Conservation (phyloP, 2,329 filamentous ascomycete species). For the Ophiostoma triangulosporum region DNA sequence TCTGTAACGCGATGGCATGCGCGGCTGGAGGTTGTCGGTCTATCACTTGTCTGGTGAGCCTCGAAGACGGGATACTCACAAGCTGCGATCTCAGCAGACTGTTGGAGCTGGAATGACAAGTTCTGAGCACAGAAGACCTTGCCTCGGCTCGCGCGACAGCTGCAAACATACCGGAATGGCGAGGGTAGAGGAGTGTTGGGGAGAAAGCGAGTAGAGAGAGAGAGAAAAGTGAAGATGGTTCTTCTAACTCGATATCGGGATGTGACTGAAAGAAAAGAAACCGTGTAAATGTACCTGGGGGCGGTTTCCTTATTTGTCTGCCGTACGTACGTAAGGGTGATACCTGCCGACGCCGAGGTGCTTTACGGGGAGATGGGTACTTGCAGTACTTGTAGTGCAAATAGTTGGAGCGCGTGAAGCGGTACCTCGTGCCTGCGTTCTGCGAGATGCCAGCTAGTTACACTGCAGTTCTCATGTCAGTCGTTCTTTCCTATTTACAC, state of each 20-base stretch:
- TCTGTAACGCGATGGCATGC: background rate
- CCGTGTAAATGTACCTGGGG: background rate
- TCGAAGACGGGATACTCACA: constrained; percentile 3
- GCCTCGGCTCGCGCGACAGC: constrained; percentile 23
- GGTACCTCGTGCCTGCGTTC: background rate
- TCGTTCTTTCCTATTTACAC: background rate
- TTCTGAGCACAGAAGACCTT: constrained; percentile 22
- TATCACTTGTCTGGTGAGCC: background rate
- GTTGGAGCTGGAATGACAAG: constrained; percentile 10
- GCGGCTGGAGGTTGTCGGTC: background rate
- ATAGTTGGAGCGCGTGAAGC: background rate
- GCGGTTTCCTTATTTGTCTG: constrained; percentile 3
- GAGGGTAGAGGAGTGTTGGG: background rate
- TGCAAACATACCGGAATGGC: constrained; percentile 21
- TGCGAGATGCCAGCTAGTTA: background rate
- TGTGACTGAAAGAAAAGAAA: background rate
- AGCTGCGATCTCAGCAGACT: constrained; percentile 13
- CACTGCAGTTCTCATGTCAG: background rate
- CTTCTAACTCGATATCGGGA: constrained; percentile 2
- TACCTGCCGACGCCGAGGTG: constrained; percentile 13
- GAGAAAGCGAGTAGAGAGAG: background rate
- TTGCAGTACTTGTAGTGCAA: background rate
- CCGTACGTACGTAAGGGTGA: background rate
- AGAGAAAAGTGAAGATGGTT: background rate
- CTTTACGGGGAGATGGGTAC: constrained; percentile 10